Evolutionary conservation across 2,329 filamentous ascomycete species (phyloP).

Genomic region (Penicillium sp.): DNA sequence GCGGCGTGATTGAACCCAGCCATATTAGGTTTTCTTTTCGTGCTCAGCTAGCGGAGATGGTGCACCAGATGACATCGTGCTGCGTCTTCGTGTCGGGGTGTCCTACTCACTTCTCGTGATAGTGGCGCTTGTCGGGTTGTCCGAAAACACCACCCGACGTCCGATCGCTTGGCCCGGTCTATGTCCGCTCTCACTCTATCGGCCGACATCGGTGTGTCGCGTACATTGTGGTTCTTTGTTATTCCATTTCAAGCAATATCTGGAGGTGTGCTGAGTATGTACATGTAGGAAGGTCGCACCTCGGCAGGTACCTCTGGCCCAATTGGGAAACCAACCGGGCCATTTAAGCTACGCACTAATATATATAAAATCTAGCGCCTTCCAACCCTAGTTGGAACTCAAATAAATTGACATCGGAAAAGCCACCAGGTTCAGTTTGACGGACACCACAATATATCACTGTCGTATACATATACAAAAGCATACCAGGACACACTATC

Average conservation of each 20-base stretch:
- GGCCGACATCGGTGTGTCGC: neutral
- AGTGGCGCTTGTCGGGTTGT: neutral
- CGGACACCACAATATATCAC: neutral
- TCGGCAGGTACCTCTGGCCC: fast-evolving
- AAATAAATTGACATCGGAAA: neutral
- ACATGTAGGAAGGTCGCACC: neutral
- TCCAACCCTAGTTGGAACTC: neutral
- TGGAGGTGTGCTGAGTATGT: too few relatives aligned
- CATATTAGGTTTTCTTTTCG: neutral
- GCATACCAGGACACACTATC: neutral
- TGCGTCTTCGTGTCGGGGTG: too few relatives aligned
- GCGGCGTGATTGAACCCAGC: neutral
- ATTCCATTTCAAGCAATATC: neutral
- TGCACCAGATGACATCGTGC: neutral
- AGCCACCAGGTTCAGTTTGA: neutral
- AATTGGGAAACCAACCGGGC: neutral
- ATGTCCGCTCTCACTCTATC: too few relatives aligned
- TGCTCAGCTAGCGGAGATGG: neutral
- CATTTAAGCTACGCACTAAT: neutral
- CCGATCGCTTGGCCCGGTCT: neutral
- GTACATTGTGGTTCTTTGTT: too few relatives aligned
- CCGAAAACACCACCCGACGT: neutral
- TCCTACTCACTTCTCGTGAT: too few relatives aligned
- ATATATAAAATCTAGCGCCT: neutral
- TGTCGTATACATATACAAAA: neutral